Base-by-base conservation (phyloP, 1,284 basidiomycete genomes). In the Calocybe gambosa region DNA sequence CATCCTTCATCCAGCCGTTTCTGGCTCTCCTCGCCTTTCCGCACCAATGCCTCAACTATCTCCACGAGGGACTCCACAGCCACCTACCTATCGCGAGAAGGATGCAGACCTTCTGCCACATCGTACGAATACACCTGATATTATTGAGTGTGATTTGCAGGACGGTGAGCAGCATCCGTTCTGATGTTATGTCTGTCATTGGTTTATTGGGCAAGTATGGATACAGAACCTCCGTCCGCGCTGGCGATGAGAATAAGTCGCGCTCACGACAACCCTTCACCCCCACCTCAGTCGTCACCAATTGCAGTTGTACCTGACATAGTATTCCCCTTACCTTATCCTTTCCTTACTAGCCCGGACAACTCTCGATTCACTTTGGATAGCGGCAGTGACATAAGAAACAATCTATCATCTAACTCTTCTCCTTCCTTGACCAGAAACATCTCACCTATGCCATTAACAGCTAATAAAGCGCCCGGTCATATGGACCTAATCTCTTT, bases 221-320 rank as follows among this genome's bases (percentile, higher is more conserved):
- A 39, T 46, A 29, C 50, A 82, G 85, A 86, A 59, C 83, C 82
- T 8, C 76, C 82, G 2, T 81, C 82, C 43, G 70, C 71, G 7
- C 65, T 88, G 45, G 85, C 79, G 21, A 73, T 66, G 50, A 79
- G 66, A 61, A 76, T 88, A 39, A 70, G 82, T 41, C 73, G 77
- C 44, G 85, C 85, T 49, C 75, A 78, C 46, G 80, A 77, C 55
- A 88, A 88, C 55, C 85, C 85, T 12, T 88, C 85, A 15, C 85
- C 85, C 19, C 85, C 85, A 13, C 85, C 85, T 15, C 66, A 61
- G 44, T 62, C 67, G 46, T 59, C 64, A 34, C 29, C 19, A 33
- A 25, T 36, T 48, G 38, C 56, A 52, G 36, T 51, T 53, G 46
- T 53, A 48, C 16, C 50, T 55, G 47, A 55, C 50, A 39, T 52